These are phyloP conservation scores for Aspergillus baeticus DNA, from an alignment of 495 filamentous ascomycete species.

Conservation along the genomic window DNA sequence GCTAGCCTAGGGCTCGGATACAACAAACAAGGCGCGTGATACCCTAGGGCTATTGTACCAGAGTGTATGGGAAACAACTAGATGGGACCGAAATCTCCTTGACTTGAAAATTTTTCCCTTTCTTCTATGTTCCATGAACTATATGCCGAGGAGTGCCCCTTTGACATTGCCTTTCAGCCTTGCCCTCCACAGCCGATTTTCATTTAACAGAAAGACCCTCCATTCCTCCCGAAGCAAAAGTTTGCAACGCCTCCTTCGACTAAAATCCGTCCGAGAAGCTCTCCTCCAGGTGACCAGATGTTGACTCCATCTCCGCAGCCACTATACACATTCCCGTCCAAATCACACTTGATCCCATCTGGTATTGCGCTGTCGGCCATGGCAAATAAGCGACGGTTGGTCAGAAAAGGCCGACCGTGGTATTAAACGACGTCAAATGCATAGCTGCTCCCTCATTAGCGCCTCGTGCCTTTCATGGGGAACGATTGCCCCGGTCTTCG, in stretches of 20 bases:
- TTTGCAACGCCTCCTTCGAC: constrained; percentile 40
- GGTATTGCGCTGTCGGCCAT: constrained; percentile 53
- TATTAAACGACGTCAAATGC: constrained; percentile 25
- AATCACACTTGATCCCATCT: constrained; percentile 61
- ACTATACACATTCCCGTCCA: constrained; percentile 58
- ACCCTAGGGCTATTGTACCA: too few species aligned
- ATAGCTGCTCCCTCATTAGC: constrained; percentile 19
- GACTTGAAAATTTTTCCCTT: too few species aligned
- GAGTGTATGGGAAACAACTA: too few species aligned
- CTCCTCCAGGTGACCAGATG: constrained; percentile 57
- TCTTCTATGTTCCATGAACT: not conserved
- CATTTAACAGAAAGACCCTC: constrained; percentile 43
- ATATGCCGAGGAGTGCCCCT: constrained; percentile 29
- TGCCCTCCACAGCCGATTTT: constrained; percentile 39
- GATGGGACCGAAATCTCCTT: too few species aligned
- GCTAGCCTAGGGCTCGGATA: too few species aligned
- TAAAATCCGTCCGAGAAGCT: constrained; percentile 55
- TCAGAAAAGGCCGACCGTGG: constrained; percentile 37
- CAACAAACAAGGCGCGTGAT: too few species aligned
- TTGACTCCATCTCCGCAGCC: constrained; percentile 62
- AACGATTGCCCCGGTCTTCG: not conserved
- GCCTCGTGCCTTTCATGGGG: not conserved
- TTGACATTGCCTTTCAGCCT: constrained; percentile 29
- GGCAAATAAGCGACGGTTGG: constrained; percentile 56
- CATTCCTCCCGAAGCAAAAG: constrained; percentile 44